Evolutionary conservation across 2,329 filamentous ascomycete genomes (phyloP).

Genomic region (Aspergillus sp.): DNA sequence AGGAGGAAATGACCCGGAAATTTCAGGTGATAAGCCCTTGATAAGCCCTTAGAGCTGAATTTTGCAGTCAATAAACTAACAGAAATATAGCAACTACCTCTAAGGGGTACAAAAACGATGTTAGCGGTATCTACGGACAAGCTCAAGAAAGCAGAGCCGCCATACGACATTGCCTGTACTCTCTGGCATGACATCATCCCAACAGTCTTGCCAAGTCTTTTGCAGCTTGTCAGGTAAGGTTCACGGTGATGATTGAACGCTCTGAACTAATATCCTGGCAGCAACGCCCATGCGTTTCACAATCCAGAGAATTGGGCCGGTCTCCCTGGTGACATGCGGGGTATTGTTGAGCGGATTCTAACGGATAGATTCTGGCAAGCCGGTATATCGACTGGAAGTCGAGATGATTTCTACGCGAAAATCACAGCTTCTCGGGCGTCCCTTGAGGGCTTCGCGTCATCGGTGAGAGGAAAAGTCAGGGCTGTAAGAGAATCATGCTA

Average conservation of each 20-base stretch:
- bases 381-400: conserved; percentile 91
- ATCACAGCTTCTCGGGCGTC: conserved; percentile 87
- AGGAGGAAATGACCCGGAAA: conserved; percentile 74
- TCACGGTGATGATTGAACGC: neutral
- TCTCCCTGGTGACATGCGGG: conserved; percentile 71
- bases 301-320: conserved; percentile 81
- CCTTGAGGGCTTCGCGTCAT: conserved; percentile 90
- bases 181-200: conserved; percentile 87
- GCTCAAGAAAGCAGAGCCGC: conserved; percentile 68
- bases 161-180: conserved; percentile 72
- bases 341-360: conserved; percentile 76
- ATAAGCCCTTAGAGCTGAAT: neutral
- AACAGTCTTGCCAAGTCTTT: conserved; percentile 76
- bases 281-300: conserved; percentile 88
- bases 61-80: conserved; percentile 7
- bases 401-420: conserved; percentile 92
- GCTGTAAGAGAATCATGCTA: conserved; percentile 93
- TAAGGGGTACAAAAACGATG: conserved; percentile 86
- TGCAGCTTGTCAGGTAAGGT: conserved; percentile 73
- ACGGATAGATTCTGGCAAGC: conserved; percentile 98
- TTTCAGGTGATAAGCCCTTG: conserved; percentile 58
- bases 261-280: conserved; percentile 32
- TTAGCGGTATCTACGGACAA: conserved; percentile 91
- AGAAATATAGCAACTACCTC: conserved; percentile 62
- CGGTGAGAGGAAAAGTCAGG: conserved; percentile 82